Evolutionary conservation across 2,329 filamentous ascomycete genomes (phyloP).

Genomic region (Dissoconium aciculare): DNA sequence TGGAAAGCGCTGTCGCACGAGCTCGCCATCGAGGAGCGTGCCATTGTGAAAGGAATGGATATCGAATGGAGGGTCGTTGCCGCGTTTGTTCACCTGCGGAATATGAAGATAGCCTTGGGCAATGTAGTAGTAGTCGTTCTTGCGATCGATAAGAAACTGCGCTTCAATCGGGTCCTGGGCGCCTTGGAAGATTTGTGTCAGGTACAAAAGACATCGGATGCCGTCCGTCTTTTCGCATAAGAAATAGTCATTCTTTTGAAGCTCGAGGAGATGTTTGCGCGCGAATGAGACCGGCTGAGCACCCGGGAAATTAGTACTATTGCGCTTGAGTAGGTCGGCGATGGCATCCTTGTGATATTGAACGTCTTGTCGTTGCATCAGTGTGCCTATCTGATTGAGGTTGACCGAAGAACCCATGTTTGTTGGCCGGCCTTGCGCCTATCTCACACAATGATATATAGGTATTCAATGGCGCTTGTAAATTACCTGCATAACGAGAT

Average conservation of each 20-base stretch:
- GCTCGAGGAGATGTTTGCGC: constrained; percentile 64
- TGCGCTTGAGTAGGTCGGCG: constrained; percentile 50
- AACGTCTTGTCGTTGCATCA: constrained; percentile 14
- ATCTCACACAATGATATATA: too few relatives aligned
- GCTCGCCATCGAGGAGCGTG: constrained; percentile 82
- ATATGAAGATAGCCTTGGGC: constrained; percentile 59
- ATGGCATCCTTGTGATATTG: constrained; percentile 18
- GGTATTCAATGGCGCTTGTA: too few relatives aligned
- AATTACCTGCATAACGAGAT: too few relatives aligned
- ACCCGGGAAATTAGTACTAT: constrained; percentile 59
- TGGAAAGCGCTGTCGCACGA: constrained; percentile 64
- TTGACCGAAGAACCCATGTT: constrained; percentile 18
- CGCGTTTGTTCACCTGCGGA: constrained; percentile 49
- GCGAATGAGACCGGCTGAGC: constrained; percentile 92
- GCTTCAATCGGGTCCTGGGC: constrained; percentile 39
- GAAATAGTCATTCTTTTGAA: constrained; percentile 77
- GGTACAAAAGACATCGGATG: constrained; percentile 86
- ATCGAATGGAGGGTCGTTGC: constrained; percentile 8
- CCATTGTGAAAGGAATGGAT: constrained; percentile 55
- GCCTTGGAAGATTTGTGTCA: constrained; percentile 42
- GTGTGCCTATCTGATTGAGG: constrained; percentile 14
- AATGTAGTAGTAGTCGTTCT: constrained; percentile 91
- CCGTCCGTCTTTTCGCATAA: constrained; percentile 98
- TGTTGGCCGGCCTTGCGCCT: too few relatives aligned
- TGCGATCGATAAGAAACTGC: constrained; percentile 91